Evolutionary conservation across 2,329 filamentous ascomycete genomes (phyloP), one percentile per base, ranked within the genome.

Genomic region (Colletotrichum noveboracense): DNA sequence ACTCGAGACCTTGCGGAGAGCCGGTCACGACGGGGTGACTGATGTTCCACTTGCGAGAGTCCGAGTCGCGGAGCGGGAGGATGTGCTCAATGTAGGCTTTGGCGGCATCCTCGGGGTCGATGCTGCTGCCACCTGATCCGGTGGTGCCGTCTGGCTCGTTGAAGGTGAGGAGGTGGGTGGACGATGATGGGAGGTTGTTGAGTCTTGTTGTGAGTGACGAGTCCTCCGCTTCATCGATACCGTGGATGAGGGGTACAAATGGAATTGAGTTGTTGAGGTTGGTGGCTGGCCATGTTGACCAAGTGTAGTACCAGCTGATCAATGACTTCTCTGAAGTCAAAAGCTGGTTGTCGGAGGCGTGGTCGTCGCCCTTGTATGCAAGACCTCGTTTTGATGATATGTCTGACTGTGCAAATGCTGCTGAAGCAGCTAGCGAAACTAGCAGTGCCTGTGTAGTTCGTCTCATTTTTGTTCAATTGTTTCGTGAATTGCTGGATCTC

Each of bases 261-360:
- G 80, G 77, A 21, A 85, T 62, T 2, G 79, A 77, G 14, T 76
- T 68, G n/a, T 79, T 78, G 2, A 83, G 77, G 13, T 76, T 67
- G 1, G 78, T 65, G 0, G 82, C 79, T 2, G 82, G 79, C 74
- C 80, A 80, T 1, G 82, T 81, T 1, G 85, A 85, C 85, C 85
- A 87, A 0, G 84, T 87, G 70, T 86, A 87, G 76, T 87, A 87
- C 86, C 86, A 87, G 0, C 81, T 78, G 14, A 87, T 82, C 8
- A 83, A 79, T 0, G 86, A 86, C 28, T 83, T 79, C 18, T 81
- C 79, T 0, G 85, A 86, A 2, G 83, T 71, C 1, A 87, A 70
- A 2, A 86, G 78, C n/a, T 80, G 73, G 55, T 81, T 81, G 70
- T 87, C 86, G 0, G 81, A 64, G 6, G 66, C 55, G 16, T 76